Evolutionary conservation across 768 basidiomycete genomes (phyloP).

Genomic region (Termitomyces sp.): DNA sequence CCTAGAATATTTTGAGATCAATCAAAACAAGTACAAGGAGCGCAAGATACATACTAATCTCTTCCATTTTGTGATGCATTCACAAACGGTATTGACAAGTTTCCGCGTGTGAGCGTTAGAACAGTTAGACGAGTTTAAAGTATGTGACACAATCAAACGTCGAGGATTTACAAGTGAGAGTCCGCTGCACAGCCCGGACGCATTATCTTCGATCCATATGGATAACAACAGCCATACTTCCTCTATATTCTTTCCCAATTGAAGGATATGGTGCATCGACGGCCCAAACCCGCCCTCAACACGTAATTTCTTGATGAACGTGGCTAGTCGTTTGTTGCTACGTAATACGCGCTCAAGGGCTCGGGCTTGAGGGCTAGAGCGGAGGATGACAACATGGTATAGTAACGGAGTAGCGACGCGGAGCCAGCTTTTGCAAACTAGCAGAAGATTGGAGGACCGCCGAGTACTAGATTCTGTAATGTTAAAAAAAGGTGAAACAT

Average conservation of each 20-base stretch:
- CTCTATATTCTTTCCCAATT: background rate
- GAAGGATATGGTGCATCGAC: conserved; percentile 8
- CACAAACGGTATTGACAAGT: background rate
- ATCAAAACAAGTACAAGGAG: background rate
- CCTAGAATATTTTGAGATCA: background rate
- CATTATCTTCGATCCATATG: background rate
- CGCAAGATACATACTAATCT: background rate
- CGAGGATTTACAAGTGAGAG: conserved; percentile 1
- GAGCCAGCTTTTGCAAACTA: conserved; percentile 23
- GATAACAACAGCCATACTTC: background rate
- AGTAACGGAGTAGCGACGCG: conserved; percentile 20
- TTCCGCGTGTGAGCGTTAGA: conserved; percentile 1
- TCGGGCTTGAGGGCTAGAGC: conserved; percentile 18
- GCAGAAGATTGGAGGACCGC: conserved; percentile 2
- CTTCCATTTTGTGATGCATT: background rate
- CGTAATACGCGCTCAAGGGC: conserved; percentile 15
- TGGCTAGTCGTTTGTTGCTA: conserved; percentile 14
- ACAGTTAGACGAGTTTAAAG: too few relatives aligned
- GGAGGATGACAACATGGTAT: conserved; percentile 21
- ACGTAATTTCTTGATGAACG: conserved; percentile 22
- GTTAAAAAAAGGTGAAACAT: background rate
- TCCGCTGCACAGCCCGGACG: conserved; percentile 2
- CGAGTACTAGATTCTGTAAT: conserved; percentile 4
- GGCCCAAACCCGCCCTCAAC: conserved; percentile 19
- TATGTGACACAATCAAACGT: too few relatives aligned